Percentiles rank a stretch among this genome's conserved stretches.
These are phyloP conservation scores for Novymonas esmeraldas DNA, from an alignment of 208 protist genomes.

Conservation along the genomic window DNA sequence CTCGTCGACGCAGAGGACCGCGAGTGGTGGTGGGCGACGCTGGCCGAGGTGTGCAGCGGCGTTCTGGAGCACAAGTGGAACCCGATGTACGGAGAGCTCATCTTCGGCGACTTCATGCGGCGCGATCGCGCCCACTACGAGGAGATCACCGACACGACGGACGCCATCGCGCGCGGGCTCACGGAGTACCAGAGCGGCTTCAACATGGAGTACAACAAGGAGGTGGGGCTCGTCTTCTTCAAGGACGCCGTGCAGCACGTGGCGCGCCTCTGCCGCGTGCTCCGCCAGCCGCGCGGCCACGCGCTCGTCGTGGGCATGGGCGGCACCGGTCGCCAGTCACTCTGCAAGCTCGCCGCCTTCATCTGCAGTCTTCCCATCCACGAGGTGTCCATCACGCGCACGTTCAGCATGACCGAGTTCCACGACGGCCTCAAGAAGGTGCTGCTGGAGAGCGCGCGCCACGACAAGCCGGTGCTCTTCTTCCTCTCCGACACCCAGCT, in stretches of 20 bases:
- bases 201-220: slow-evolving; percentile 92
- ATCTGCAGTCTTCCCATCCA: slow-evolving; percentile 92
- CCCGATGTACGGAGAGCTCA: slow-evolving; percentile 62
- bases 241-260: slow-evolving; percentile 96
- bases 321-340: slow-evolving; percentile 95
- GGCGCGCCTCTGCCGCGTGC: slow-evolving; percentile 94
- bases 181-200: slow-evolving; percentile 92
- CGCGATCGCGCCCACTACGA: slow-evolving; percentile 88
- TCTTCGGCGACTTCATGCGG: slow-evolving; percentile 94
- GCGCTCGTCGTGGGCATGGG: slow-evolving; percentile 97
- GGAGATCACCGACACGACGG: slow-evolving; percentile 55
- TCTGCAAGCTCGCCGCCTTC: slow-evolving; percentile 94
- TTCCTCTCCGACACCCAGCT: slow-evolving; percentile 97
- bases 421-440: slow-evolving; percentile 93
- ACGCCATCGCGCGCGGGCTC: slow-evolving; percentile 57
- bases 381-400: slow-evolving; percentile 90
- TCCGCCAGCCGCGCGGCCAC: slow-evolving; percentile 97
- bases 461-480: slow-evolving; percentile 92
- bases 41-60: slow-evolving; percentile 54
- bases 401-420: slow-evolving; percentile 95
- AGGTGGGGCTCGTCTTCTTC: slow-evolving; percentile 97
- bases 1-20: slow-evolving; percentile 93
- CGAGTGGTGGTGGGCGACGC: slow-evolving; percentile 91
- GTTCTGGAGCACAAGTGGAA: slow-evolving; percentile 75
- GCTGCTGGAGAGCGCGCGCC: slow-evolving; percentile 85